Evolutionary conservation across 1,139 yeast species (phyloP).

Genomic region (Geotrichum carabidarum): DNA sequence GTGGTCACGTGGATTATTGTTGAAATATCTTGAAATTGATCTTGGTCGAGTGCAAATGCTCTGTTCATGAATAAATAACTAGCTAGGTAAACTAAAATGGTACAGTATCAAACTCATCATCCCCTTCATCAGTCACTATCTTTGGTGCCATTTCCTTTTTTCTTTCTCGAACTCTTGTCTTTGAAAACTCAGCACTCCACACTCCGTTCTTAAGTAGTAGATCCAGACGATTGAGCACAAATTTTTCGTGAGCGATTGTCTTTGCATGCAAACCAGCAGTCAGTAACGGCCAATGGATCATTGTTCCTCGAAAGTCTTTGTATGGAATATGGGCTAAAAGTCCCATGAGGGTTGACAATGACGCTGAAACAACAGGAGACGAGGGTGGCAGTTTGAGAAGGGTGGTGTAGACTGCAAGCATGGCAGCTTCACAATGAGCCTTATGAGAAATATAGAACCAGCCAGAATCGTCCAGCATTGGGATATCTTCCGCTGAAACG

Average conservation of each 20-base stretch:
- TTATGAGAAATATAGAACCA: slow-evolving; percentile 14
- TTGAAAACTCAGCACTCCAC: slow-evolving; percentile 16
- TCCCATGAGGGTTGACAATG: slow-evolving; percentile 3
- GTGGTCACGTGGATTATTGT: no score
- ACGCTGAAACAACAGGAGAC: slow-evolving; percentile 6
- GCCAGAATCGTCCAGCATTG: slow-evolving; percentile 1
- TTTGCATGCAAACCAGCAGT: slow-evolving; percentile 15
- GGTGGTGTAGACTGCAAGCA: slow-evolving; percentile 11
- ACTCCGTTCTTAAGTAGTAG: slow-evolving; percentile 11
- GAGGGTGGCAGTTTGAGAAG: slow-evolving; percentile 9
- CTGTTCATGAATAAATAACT: not conserved
- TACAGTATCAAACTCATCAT: slow-evolving; percentile 1
- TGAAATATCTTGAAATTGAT: not conserved
- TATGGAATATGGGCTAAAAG: slow-evolving; percentile 9
- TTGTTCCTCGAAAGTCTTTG: slow-evolving; percentile 8
- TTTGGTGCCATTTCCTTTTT: not conserved
- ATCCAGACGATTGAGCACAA: slow-evolving; percentile 14
- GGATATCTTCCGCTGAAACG: slow-evolving; percentile 4
- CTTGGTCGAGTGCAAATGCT: not conserved
- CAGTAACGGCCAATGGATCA: slow-evolving; percentile 15
- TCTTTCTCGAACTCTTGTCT: slow-evolving; percentile 8
- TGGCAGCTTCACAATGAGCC: slow-evolving; percentile 16
- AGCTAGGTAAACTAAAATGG: not conserved
- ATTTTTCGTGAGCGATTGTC: not conserved
- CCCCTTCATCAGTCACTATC: not conserved